A percentile compares a stretch with the other conserved stretches of the same genome.
phyloP scores from a whole-genome alignment of 768 basidiomycete genomes.

The Lyophyllum semitale region DNA sequence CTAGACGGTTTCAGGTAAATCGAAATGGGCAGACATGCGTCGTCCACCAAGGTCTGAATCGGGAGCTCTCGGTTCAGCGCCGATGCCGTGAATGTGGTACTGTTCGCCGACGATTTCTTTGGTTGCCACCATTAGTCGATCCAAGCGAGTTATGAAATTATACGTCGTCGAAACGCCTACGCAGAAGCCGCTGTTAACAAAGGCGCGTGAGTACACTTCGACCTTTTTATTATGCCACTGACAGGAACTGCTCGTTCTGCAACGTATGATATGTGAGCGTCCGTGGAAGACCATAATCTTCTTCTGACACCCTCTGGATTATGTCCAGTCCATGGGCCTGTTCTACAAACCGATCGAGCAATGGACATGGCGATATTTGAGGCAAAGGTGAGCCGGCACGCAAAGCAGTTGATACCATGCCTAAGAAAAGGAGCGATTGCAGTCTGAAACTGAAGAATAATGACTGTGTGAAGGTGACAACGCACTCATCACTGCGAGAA shows the following conservation, averaged over 20 bases:
- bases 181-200: constrained; percentile 57
- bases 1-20: no score
- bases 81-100: constrained; percentile 77
- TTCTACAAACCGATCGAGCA: constrained; percentile 49
- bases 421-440: no score
- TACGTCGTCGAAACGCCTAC: constrained; percentile 74
- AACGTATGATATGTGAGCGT: constrained; percentile 73
- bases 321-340: constrained; percentile 63
- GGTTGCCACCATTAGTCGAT: constrained; percentile 75
- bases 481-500: constrained; percentile 79
- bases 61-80: constrained; percentile 16
- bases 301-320: constrained; percentile 69
- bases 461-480: no score
- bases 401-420: constrained; percentile 76
- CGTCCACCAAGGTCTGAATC: constrained; percentile 6
- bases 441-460: not conserved
- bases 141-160: constrained; percentile 70
- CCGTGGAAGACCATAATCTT: constrained; percentile 73
- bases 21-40: constrained; percentile 7
- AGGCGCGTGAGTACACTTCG: not conserved
- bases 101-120: constrained; percentile 89
- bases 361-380: constrained; percentile 83
- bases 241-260: constrained; percentile 80
- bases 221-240: constrained; percentile 27
- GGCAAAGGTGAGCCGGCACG: constrained; percentile 76